Percentiles rank a stretch among this genome's conserved stretches.
Conservation (phyloP, 176 grass and related monocot genomes). For the Oryza meridionalis region DNA sequence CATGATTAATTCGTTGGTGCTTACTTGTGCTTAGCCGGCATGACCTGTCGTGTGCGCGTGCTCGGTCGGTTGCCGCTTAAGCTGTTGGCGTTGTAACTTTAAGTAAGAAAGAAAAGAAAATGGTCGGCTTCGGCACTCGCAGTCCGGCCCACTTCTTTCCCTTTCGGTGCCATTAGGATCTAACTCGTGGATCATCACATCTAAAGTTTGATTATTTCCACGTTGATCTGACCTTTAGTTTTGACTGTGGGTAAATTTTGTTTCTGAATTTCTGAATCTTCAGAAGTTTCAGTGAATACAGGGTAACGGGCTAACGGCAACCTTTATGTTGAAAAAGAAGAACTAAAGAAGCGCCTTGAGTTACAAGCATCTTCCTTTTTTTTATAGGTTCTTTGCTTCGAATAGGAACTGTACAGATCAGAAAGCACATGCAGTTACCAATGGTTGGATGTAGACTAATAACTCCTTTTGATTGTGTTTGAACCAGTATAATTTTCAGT, state of each 20-base stretch:
- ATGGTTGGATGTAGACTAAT: conserved; percentile 10
- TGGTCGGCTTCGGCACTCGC: conserved; percentile 39
- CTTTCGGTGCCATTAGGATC: conserved; percentile 61
- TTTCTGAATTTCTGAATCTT: conserved; percentile 14
- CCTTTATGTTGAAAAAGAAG: background rate
- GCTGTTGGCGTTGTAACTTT: conserved; percentile 27
- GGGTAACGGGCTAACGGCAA: background rate
- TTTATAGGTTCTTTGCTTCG: background rate
- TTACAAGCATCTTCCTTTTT: background rate
- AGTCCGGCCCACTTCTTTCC: conserved; percentile 51
- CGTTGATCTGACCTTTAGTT: background rate
- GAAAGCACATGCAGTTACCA: background rate
- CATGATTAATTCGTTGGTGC: background rate
- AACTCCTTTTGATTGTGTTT: background rate
- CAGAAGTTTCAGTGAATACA: background rate
- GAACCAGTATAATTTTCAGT: conserved; percentile 5
- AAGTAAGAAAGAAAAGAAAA: conserved; percentile 19
- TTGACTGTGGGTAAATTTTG: background rate
- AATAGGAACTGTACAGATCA: background rate
- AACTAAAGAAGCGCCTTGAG: background rate
- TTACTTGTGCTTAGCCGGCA: background rate
- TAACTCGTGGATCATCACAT: conserved; percentile 28
- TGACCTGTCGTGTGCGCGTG: conserved; percentile 42
- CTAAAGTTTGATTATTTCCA: conserved; percentile 5
- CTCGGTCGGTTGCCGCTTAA: conserved; percentile 2